These are phyloP conservation scores for Moesziomyces antarcticus DNA, from an alignment of 1,284 basidiomycete species.

Conservation along the genomic window DNA sequence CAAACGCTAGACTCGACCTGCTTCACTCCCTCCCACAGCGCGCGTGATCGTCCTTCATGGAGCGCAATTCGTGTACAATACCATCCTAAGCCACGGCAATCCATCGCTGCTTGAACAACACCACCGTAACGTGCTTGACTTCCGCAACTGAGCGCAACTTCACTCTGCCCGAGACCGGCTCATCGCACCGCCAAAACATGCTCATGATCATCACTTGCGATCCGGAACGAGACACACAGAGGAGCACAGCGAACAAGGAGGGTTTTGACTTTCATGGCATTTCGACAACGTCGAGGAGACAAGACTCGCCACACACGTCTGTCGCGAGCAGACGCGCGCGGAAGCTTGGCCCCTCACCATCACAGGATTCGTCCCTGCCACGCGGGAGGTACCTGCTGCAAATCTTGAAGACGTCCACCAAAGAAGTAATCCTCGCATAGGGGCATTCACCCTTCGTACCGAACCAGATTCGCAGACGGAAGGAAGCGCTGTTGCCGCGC, in stretches of 20 bases:
- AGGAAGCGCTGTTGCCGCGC: constrained; percentile 20
- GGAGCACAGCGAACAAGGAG: constrained; percentile 1
- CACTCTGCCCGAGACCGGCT: neutral
- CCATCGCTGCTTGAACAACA: too few relatives aligned
- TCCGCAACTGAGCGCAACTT: too few relatives aligned
- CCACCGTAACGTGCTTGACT: neutral
- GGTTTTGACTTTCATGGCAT: constrained; percentile 47
- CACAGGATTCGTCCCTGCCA: constrained; percentile 50
- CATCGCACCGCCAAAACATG: too few relatives aligned
- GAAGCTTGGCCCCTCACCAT: constrained; percentile 20
- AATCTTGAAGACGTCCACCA: constrained; percentile 20
- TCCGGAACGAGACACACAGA: neutral
- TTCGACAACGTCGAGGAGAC: constrained; percentile 36
- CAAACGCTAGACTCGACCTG: constrained; percentile 20
- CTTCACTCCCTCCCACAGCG: neutral
- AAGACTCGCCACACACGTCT: constrained; percentile 9
- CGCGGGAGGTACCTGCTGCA: constrained; percentile 43
- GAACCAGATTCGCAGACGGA: constrained; percentile 42
- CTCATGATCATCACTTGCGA: neutral
- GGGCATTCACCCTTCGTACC: constrained; percentile 30
- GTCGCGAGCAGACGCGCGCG: constrained; percentile 8
- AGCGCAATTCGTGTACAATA: constrained; percentile 20
- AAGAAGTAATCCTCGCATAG: constrained; percentile 15
- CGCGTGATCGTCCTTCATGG: neutral
- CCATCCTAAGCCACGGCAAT: neutral